Conservation (phyloP, 179 eudicot genomes). For the Heliamphora pulchella region DNA sequence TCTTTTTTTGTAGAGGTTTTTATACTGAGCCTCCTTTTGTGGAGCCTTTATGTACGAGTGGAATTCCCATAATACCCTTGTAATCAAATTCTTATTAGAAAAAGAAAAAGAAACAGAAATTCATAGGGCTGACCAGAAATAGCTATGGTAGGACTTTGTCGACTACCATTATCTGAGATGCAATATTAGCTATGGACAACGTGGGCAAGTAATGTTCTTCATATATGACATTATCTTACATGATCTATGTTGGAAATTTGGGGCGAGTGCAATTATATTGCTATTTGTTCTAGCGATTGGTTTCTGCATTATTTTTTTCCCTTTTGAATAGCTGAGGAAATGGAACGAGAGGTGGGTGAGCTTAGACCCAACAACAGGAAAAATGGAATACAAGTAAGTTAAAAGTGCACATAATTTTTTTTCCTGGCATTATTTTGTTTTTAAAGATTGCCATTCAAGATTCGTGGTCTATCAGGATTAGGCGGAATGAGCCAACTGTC, state of each 20-base stretch:
- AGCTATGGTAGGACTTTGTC: not conserved
- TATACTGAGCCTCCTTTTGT: too few species aligned
- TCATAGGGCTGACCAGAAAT: not conserved
- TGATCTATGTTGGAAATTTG: not conserved
- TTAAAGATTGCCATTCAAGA: not conserved
- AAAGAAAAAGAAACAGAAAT: not conserved
- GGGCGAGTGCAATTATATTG: not conserved
- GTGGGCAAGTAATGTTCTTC: not conserved
- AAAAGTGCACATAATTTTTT: slow-evolving; percentile 5
- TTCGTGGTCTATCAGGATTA: slow-evolving; percentile 39
- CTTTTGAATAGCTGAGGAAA: slow-evolving; percentile 61
- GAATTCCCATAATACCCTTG: too few species aligned
- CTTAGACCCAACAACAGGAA: slow-evolving; percentile 96
- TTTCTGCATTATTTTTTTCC: slow-evolving; percentile 13
- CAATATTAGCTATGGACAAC: not conserved
- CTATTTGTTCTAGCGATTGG: slow-evolving; percentile 9
- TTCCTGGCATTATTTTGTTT: slow-evolving; percentile 4
- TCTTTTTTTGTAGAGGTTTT: too few species aligned
- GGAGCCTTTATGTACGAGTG: too few species aligned
- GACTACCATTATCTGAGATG: too few species aligned
- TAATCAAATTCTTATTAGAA: too few species aligned
- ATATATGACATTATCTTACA: not conserved
- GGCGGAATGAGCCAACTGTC: slow-evolving; percentile 84
- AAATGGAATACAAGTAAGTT: slow-evolving; percentile 96
- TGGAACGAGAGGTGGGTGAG: slow-evolving; percentile 99